Evolutionary conservation across 345 rosid species (phyloP).

Genomic region (Schrenkiella parvula): DNA sequence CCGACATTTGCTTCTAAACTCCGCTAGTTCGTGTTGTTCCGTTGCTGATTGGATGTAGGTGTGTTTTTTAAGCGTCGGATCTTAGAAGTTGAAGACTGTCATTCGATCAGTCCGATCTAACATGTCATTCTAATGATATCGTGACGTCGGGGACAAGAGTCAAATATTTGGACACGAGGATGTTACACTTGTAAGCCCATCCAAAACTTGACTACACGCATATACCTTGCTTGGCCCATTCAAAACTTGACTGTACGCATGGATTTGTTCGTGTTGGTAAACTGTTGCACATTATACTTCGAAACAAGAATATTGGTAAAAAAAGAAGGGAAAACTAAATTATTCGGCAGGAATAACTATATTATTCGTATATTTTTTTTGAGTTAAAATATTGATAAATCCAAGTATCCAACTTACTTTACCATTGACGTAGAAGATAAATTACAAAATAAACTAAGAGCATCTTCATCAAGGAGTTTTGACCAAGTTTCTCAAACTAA

Average conservation of each 20-base stretch:
- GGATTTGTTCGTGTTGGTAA: not conserved
- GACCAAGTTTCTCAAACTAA: too few species aligned
- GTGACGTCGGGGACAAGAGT: not conserved
- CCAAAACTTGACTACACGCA: not conserved
- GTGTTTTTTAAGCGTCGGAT: too few species aligned
- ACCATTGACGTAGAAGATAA: not conserved
- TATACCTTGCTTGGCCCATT: not conserved
- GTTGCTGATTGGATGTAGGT: too few species aligned
- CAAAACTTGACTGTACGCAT: not conserved
- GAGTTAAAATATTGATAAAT: not conserved
- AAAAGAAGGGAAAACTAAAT: not conserved
- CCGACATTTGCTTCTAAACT: too few species aligned
- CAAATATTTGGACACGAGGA: not conserved
- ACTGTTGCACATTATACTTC: not conserved
- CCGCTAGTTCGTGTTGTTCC: too few species aligned
- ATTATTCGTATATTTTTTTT: too few species aligned
- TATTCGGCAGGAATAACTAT: too few species aligned
- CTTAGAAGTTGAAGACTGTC: too few species aligned
- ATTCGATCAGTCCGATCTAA: not conserved
- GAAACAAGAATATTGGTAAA: not conserved
- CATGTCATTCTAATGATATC: not conserved
- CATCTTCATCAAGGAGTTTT: too few species aligned
- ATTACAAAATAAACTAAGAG: too few species aligned
- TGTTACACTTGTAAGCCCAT: not conserved
- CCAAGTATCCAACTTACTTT: not conserved